Conservation (phyloP, 2,329 filamentous ascomycete genomes). For the Epichloe sylvatica region DNA sequence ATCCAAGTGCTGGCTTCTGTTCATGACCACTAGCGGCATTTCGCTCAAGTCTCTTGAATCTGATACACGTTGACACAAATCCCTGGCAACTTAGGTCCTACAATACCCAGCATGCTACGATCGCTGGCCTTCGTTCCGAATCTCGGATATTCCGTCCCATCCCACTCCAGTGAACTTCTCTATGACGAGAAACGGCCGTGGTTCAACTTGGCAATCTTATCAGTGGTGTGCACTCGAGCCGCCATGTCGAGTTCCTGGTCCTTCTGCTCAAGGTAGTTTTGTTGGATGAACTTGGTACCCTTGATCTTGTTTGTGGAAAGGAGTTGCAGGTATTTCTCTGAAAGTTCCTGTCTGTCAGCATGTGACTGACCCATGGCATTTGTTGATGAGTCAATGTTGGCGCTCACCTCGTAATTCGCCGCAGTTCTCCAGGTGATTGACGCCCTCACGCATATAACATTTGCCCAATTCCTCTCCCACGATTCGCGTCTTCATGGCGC, state of each 20-base stretch:
- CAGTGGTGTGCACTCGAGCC: slow-evolving; percentile 25
- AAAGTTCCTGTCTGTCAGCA: not conserved
- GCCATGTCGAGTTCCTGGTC: slow-evolving; percentile 25
- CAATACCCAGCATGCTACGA: not conserved
- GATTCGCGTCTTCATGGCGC: slow-evolving; percentile 74
- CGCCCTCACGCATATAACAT: slow-evolving; percentile 72
- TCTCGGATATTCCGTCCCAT: not conserved
- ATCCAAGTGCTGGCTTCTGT: slow-evolving; percentile 9
- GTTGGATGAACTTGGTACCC: slow-evolving; percentile 67
- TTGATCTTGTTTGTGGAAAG: slow-evolving; percentile 63
- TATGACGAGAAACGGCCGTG: slow-evolving; percentile 20
- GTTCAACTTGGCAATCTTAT: slow-evolving; percentile 27
- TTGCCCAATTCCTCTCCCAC: slow-evolving; percentile 73
- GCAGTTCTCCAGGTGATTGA: slow-evolving; percentile 83
- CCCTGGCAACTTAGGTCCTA: not conserved
- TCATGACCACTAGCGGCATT: not conserved
- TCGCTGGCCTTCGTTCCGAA: not conserved
- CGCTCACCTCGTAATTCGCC: slow-evolving; percentile 58
- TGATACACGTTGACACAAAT: not conserved
- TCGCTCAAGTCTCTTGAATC: not conserved
- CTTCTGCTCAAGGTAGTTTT: slow-evolving; percentile 54
- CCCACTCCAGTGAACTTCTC: slow-evolving; percentile 1
- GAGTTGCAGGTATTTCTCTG: slow-evolving; percentile 67
- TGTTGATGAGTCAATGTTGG: not conserved
- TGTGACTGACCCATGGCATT: not conserved